These are phyloP conservation scores for Pichia sp. DNA, from an alignment of 1,139 yeast species.

Conservation along the genomic window DNA sequence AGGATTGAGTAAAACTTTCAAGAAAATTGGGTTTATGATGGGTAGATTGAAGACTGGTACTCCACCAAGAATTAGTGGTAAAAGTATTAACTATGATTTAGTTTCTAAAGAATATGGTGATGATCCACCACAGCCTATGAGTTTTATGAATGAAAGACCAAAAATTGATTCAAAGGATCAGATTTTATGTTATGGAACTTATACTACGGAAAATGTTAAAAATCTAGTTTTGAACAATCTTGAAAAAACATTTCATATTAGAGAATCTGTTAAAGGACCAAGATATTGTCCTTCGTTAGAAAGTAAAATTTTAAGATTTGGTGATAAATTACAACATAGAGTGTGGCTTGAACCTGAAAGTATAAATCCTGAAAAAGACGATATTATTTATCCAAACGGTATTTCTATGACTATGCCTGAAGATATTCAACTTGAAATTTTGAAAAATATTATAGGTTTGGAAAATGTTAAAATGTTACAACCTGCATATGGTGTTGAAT, in stretches of 20 bases:
- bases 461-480: slow-evolving; percentile 82
- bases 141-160: slow-evolving; percentile 68
- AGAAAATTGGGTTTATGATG: slow-evolving; percentile 69
- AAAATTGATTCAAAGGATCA: slow-evolving; percentile 53
- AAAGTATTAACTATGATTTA: slow-evolving; percentile 59
- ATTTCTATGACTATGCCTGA: slow-evolving; percentile 95
- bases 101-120: slow-evolving; percentile 74
- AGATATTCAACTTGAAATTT: slow-evolving; percentile 74
- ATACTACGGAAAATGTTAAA: slow-evolving; percentile 73
- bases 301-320: slow-evolving; percentile 75
- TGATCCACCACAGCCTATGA: slow-evolving; percentile 80
- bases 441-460: slow-evolving; percentile 78
- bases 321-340: slow-evolving; percentile 67
- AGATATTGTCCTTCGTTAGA: slow-evolving; percentile 97
- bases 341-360: slow-evolving; percentile 99
- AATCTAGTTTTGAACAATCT: slow-evolving; percentile 62
- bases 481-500: slow-evolving; percentile 98
- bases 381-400: slow-evolving; percentile 91
- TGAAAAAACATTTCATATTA: slow-evolving; percentile 78
- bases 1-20: slow-evolving; percentile 77
- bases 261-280: slow-evolving; percentile 95
- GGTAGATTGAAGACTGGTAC: slow-evolving; percentile 97
- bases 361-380: slow-evolving; percentile 46
- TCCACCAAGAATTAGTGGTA: slow-evolving; percentile 78
- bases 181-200: slow-evolving; percentile 67